A percentile compares a stretch with the other conserved stretches of the same genome.
phyloP scores from a whole-genome alignment of 2,329 filamentous ascomycete genomes.

The Colletotrichum somersetense region DNA sequence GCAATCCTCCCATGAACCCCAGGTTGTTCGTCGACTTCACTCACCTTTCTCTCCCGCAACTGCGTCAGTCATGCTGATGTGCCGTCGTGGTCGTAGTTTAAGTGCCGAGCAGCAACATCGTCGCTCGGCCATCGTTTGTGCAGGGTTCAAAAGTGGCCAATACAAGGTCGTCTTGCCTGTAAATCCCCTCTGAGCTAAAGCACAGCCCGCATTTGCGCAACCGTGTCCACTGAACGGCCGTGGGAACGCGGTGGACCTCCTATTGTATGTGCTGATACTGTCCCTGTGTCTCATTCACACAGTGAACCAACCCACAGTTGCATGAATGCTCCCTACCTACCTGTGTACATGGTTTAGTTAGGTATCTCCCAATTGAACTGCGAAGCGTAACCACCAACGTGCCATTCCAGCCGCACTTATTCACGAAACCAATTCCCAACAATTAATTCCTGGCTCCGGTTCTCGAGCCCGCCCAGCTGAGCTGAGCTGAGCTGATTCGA shows the following conservation, averaged over 20 bases:
- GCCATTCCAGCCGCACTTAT: slow-evolving; percentile 13
- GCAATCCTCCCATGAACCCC: neutral
- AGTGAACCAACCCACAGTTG: slow-evolving; percentile 4
- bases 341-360: too few species aligned
- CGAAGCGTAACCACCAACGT: neutral
- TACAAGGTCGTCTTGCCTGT: neutral
- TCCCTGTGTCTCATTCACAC: slow-evolving; percentile 19
- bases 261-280: slow-evolving; percentile 2
- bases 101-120: neutral
- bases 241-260: slow-evolving; percentile 12
- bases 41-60: too few species aligned
- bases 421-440: slow-evolving; percentile 14
- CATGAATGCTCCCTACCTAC: neutral
- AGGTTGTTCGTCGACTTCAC: neutral
- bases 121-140: neutral
- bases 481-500: neutral
- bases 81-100: slow-evolving; percentile 2
- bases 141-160: slow-evolving; percentile 18
- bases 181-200: neutral
- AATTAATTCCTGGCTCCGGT: slow-evolving; percentile 12
- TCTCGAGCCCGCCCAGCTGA: neutral
- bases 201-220: slow-evolving; percentile 21
- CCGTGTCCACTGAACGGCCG: slow-evolving; percentile 32
- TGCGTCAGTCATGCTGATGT: neutral
- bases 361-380: neutral